These are phyloP conservation scores for Leucosporidium yakuticum DNA, from an alignment of 768 basidiomycete genomes.

Conservation along the genomic window DNA sequence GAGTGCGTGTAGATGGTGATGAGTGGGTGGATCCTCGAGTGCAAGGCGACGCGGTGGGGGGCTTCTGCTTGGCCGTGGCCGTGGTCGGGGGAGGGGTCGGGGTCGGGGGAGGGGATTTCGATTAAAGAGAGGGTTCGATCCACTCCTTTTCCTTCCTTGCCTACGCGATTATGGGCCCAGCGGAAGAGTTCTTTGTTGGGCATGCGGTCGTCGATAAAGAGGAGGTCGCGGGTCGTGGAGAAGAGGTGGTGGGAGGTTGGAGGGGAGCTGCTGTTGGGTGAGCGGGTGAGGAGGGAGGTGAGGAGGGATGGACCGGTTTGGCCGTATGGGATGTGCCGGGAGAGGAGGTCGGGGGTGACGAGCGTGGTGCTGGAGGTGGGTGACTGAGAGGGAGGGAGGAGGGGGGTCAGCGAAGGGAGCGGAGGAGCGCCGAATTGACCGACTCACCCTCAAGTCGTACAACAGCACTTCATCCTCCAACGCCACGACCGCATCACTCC, in stretches of 20 bases:
- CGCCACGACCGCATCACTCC: constrained; percentile 21
- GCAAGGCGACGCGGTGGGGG: constrained; percentile 11
- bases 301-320: constrained; percentile 1
- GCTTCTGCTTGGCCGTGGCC: not conserved
- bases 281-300: constrained; percentile 13
- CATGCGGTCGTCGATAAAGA: constrained; percentile 28
- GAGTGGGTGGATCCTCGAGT: not conserved
- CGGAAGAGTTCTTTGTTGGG: constrained; percentile 19
- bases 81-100: not conserved
- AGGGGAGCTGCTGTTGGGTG: not conserved
- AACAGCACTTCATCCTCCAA: constrained; percentile 26
- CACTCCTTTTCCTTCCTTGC: constrained; percentile 13
- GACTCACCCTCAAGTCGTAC: constrained; percentile 25
- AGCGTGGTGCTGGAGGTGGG: not conserved
- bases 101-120: not conserved
- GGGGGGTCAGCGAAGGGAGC: not conserved
- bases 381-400: not conserved
- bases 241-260: constrained; percentile 1
- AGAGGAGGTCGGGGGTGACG: not conserved
- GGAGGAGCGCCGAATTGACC: too few relatives aligned
- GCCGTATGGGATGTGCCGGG: constrained; percentile 5
- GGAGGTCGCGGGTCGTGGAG: constrained; percentile 26
- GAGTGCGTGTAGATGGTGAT: constrained; percentile 11
- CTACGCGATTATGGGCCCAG: constrained; percentile 15
- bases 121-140: constrained; percentile 16